Conservation (phyloP, 306 rosid species). For the Morella rubra region DNA sequence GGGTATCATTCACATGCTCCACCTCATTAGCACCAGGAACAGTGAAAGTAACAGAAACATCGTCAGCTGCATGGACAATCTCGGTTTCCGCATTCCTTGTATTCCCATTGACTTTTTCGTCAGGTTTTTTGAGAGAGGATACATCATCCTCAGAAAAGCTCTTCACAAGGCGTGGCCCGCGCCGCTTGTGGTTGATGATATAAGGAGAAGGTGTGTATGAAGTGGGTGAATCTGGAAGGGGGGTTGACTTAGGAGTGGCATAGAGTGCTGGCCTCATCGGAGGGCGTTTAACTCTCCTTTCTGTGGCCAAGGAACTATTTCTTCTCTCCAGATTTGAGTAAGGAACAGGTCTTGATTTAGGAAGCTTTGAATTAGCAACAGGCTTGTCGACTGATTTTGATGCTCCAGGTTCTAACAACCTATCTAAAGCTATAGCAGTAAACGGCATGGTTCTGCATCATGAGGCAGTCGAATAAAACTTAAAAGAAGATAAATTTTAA, state of each 20-base stretch:
- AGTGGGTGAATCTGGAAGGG: conserved; percentile 82
- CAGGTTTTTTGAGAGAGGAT: conserved; percentile 29
- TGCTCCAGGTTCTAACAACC: conserved; percentile 74
- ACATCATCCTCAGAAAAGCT: conserved; percentile 69
- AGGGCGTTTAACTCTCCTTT: conserved; percentile 55
- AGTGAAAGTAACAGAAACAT: conserved; percentile 35
- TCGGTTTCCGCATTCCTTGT: conserved; percentile 30
- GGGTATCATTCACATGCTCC: conserved; percentile 34
- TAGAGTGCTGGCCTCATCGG: conserved; percentile 79
- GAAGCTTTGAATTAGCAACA: conserved; percentile 50
- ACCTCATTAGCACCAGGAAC: conserved; percentile 41
- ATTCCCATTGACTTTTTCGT: conserved; percentile 29
- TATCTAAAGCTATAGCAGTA: conserved; percentile 81
- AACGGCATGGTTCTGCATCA: conserved; percentile 76
- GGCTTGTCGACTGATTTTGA: conserved; percentile 68
- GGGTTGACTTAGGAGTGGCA: conserved; percentile 79
- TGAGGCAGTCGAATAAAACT: conserved; percentile 21
- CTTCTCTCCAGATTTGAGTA: conserved; percentile 57
- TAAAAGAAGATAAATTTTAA: conserved; percentile 2
- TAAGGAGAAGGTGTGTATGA: conserved; percentile 91
- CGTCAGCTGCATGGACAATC: conserved; percentile 42
- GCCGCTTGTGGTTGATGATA: conserved; percentile 89
- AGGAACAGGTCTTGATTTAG: conserved; percentile 37
- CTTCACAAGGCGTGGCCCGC: conserved; percentile 86
- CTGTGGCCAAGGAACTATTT: conserved; percentile 38